phyloP scores from a whole-genome alignment of 169 alveolate species.

The Plasmodium fragile region DNA sequence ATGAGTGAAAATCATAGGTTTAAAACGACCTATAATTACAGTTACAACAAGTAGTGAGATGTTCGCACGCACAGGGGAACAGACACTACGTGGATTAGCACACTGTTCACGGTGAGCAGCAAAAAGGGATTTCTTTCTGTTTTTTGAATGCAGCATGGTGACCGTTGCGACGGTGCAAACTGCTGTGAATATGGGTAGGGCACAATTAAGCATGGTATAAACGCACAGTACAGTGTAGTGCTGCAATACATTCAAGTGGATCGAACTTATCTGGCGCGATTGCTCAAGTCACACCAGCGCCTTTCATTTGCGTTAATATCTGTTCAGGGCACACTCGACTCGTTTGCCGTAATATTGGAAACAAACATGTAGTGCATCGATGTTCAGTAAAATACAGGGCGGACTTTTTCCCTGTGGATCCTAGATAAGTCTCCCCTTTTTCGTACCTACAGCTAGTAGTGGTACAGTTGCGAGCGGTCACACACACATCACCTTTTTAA shows the following conservation, averaged over 20 bases:
- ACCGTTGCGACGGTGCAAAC: background rate
- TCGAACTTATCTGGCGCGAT: background rate
- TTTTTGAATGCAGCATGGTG: background rate
- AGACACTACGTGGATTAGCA: background rate
- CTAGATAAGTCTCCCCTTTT: background rate
- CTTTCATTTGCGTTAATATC: background rate
- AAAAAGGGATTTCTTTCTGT: background rate
- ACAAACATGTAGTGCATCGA: background rate
- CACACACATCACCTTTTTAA: background rate
- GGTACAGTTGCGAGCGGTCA: background rate
- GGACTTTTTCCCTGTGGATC: background rate
- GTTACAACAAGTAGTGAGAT: background rate
- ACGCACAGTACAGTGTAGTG: background rate
- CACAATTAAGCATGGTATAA: background rate
- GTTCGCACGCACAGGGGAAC: background rate
- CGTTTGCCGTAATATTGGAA: background rate
- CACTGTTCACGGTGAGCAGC: background rate
- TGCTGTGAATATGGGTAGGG: background rate
- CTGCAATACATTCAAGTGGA: background rate
- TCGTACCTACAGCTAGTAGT: background rate
- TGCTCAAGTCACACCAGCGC: background rate
- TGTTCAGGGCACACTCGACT: background rate
- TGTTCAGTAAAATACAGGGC: background rate
- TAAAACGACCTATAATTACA: slow-evolving; percentile 64
- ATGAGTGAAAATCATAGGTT: slow-evolving; percentile 63